Base-by-base conservation (phyloP, 169 alveolate species). In the Plasmodium chabaudi region DNA sequence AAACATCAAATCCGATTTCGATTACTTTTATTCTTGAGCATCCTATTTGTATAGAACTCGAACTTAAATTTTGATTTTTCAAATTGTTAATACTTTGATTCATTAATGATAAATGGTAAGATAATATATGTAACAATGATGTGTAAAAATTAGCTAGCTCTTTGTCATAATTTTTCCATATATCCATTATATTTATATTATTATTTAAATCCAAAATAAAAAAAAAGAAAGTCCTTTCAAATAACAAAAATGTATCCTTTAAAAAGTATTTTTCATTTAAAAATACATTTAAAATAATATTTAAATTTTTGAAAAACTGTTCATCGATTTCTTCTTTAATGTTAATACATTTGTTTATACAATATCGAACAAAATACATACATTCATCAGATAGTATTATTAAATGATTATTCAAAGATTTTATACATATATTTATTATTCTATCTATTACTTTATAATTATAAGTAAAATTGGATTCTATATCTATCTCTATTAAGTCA, bases 321-420 rank as follows among this genome's bases (percentile, higher is more conserved):
- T 17, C 63, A 57, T 82, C 23, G 27, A 77, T 65, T 57, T 67
- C 90, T 12, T 67, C 90, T 59, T 61, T 59, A 23, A 82, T 34
- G n/a, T 82, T 82, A 13, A 44, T 23, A 46, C 90, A 82, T 49
- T 70, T 82, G 56, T 59, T 56, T 2, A 82, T 67, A 71, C 84
- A 51, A 25, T 82, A 82, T n/a, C 90, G 90, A 44, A 82, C n/a
- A 61, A 82, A 82, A 59, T 82, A 71, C 71, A 82, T 82, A 27
- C 90, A 82, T 44, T 67, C 90, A 82, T 82, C 57, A 17, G 70
- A 68, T 49, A 82, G 17, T 5, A n/a, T 21, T 15, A 68, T 25
- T 53, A 82, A 61, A 34, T 82, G 44, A 6, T 60, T 67, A 60
- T 82, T 82, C 44, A 82, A 47, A 4, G 90, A 82, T 12, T 82